phyloP scores from a whole-genome alignment of 1,284 basidiomycete species.

The Puccinia hordei region DNA sequence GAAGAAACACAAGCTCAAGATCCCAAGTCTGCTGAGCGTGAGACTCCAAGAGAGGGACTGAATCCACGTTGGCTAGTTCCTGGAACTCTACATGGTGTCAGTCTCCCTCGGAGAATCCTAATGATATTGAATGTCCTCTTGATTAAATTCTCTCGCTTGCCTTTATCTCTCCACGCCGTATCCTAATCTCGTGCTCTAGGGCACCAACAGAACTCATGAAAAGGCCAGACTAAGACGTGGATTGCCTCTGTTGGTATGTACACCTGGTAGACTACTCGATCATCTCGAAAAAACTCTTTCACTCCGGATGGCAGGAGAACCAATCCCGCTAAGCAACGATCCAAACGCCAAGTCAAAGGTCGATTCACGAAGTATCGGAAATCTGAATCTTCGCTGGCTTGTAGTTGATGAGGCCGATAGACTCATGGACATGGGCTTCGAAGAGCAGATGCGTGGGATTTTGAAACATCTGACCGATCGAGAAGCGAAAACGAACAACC shows the following conservation, averaged over 20 bases:
- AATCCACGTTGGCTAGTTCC: constrained; percentile 82
- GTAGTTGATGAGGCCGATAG: constrained; percentile 96
- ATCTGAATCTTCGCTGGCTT: constrained; percentile 70
- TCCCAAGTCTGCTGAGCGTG: constrained; percentile 63
- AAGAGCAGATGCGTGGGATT: constrained; percentile 69
- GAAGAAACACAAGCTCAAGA: constrained; percentile 61
- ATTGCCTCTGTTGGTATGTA: constrained; percentile 72
- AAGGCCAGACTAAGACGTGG: constrained; percentile 73
- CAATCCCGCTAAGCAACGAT: constrained; percentile 31
- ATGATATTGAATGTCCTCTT: neutral
- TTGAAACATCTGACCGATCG: constrained; percentile 80
- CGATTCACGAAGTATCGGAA: constrained; percentile 5
- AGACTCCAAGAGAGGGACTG: constrained; percentile 66
- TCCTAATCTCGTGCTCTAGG: constrained; percentile 62
- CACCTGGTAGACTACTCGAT: constrained; percentile 71
- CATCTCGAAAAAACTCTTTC: constrained; percentile 74
- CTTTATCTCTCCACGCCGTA: neutral
- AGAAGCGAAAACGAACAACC: constrained; percentile 60
- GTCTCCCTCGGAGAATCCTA: neutral
- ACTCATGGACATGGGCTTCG: constrained; percentile 68
- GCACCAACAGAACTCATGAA: constrained; percentile 72
- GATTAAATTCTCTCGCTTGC: neutral
- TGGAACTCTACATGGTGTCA: constrained; percentile 69
- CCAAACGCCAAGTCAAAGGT: neutral
- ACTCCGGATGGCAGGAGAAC: constrained; percentile 57